These are phyloP conservation scores for Schizopora paradoxa DNA, from an alignment of 1,284 basidiomycete species.

Conservation along the genomic window DNA sequence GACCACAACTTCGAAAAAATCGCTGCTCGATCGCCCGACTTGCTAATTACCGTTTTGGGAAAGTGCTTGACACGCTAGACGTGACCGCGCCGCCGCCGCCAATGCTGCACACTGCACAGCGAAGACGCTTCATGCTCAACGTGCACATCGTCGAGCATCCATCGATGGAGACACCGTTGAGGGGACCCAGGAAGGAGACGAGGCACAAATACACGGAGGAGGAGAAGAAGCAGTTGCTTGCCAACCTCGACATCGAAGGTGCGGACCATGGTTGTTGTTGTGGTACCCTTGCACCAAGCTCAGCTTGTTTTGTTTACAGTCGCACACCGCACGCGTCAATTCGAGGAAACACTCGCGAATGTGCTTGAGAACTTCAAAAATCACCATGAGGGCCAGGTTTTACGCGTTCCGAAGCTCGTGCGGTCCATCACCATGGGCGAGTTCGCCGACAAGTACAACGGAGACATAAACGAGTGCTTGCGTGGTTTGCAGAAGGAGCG, in stretches of 20 bases:
- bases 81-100: neutral
- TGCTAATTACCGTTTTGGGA: neutral
- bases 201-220: constrained; percentile 42
- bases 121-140: constrained; percentile 9
- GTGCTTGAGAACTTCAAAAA: constrained; percentile 62
- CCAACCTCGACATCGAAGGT: constrained; percentile 79
- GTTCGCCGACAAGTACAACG: constrained; percentile 70
- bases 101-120: no score
- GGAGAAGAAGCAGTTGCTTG: constrained; percentile 68
- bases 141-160: neutral
- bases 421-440: constrained; percentile 67
- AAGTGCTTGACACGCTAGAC: neutral
- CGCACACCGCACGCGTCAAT: constrained; percentile 60
- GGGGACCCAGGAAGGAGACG: constrained; percentile 12
- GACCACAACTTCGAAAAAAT: neutral
- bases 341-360: constrained; percentile 66
- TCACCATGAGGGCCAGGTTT: constrained; percentile 67
- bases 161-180: constrained; percentile 16
- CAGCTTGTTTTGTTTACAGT: constrained; percentile 36
- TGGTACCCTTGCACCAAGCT: constrained; percentile 8
- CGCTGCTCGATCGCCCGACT: neutral
- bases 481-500: constrained; percentile 58
- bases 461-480: constrained; percentile 62
- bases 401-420: constrained; percentile 69
- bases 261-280: constrained; percentile 21